Base-by-base conservation (phyloP, 495 filamentous ascomycete species). In the Trichoderma asperelloides region DNA sequence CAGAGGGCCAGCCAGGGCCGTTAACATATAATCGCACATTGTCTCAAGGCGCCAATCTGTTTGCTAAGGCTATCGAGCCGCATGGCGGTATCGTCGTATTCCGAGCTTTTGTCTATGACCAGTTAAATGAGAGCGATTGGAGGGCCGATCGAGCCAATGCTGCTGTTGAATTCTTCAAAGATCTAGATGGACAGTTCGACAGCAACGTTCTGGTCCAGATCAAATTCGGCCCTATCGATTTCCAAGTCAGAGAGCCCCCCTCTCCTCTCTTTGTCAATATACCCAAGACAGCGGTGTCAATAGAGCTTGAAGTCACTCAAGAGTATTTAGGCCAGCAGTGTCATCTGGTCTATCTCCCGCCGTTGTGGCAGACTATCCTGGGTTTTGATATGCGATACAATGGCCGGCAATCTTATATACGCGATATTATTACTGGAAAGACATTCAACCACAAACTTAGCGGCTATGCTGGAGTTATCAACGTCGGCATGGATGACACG, bases 211-310 rank as follows among this genome's bases (percentile, higher is more conserved):
- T 90, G 0, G 78, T 91, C 7, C 89, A 91, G 69, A 87, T 91
- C 73, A 91, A 91, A 75, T 88, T 85, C 68, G 89, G 89, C 0
- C 87, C 88, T 0, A 90, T 91, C 70, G 89, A 91, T 73, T 91
- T 91, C 77, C 89, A 91, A 71, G 86, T 89, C 28, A 86, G 88
- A 45, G 89, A 91, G 75, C 86, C 89, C 1, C 70, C 79, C 0
- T 89, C 87, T n/a, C 88, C 89, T 0, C 75, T 91, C 13, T 90
- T 91, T 68, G 82, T 86, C n/a, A 82, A 89, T 70, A 69, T 90
- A 11, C 72, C 71, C 55, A 75, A 86, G 30, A 90, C 88, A 0
- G 81, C 75, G 64, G 77, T 78, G 2, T 85, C 86, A 2, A 86
- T 91, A 67, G 89, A 91, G 72, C 76, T 90, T 11, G 80, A 90